Evolutionary conservation across 108 stramenopile species (phyloP), one percentile per base, ranked within the genome.

Genomic region (Stephanodiscus triporus): DNA sequence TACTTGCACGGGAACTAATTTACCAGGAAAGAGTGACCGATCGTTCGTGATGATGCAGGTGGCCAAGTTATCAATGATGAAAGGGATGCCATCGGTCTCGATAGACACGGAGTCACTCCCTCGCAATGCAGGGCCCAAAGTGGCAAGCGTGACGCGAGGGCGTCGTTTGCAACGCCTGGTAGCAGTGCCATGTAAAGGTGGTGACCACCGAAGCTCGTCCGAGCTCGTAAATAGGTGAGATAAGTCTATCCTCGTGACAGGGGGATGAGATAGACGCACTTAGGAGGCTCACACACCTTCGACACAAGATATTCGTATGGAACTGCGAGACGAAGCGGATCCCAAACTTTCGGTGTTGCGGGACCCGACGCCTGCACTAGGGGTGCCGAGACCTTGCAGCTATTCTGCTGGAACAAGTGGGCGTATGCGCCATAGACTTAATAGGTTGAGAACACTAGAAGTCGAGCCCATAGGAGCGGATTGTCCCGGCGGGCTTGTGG

Each of bases 21-120:
- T 3, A 10, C 51, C 51, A 20, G 24, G 20, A 8, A 53, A 53
- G 8, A 53, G 51, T 6, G 51, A 53, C 23, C 51, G 51, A 24
- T 24, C 51, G 24, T 53, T 53, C 20, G 23, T 53, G 23, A 53
- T 40, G 51, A 53, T 53, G 51, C 51, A 53, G 6, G 51, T 53
- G 20, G 51, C 51, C 7, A n/a, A 53, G 51, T 53, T 53, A 8
- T 53, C 51, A 9, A 53, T 8, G 8, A 53, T 53, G 51, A 53
- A 53, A 6, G 51, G 51, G 19, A 53, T 53, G 19, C 51, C 51
- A n/a, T 53, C 51, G 3, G 51, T 53, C 23, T 53, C 51, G 20
- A 53, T 20, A 53, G 51, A 53, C 4, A 22, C 9, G 19, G 51
- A 22, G 19, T 22, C 24, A 4, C 24, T 53, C 24, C 51, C 20